Base-by-base conservation (phyloP, 2,329 filamentous ascomycete genomes). In the Fusarium transvaalense region DNA sequence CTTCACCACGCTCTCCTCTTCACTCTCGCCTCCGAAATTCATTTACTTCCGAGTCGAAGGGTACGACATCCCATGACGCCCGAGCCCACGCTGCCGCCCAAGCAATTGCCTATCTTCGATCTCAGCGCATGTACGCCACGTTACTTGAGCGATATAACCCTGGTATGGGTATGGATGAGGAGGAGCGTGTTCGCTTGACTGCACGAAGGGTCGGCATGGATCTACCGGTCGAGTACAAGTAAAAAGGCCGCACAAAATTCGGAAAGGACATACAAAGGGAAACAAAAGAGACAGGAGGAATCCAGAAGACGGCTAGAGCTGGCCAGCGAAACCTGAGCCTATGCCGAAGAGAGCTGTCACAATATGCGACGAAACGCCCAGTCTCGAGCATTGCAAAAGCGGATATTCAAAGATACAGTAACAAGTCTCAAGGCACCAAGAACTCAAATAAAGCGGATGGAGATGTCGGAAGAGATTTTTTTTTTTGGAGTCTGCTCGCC, bases 61-160 rank as follows among this genome's bases (percentile, higher is more conserved):
- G 4, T 82, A 91, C 75, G 78, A 82, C 70, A 31, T 71, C 76
- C 55, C 32, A 71, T 29, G 64, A 56, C 76, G 19, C 68, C 71
- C 45, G 65, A 63, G 55, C 77, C 75, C 69, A 75, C 69, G 73
- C 74, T 65, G 91, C 89, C n/a, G 88, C 93, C 68, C 93, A 98
- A 79, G 89, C 93, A 71, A 80, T 94, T 27, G 86, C 89, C 59
- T 98, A 97, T 77, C 85, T 96, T 21, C 88, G 88, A 72, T 91
- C 94, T n/a, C 96, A 99, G 83, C 85, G 94, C 53, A 88, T 88
- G 77, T 97, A 98, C 78, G 86, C 88, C 27, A 90, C 88, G 17
- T 82, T 98, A 42, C 79, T 98, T 37, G 94, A 97, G 81, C 86
- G 94, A 73, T 98, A 99, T 81, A 98, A 98, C 79, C 94, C 94